These are phyloP conservation scores for Ascochyta lentis DNA, from an alignment of 2,329 filamentous ascomycete species.

Conservation along the genomic window DNA sequence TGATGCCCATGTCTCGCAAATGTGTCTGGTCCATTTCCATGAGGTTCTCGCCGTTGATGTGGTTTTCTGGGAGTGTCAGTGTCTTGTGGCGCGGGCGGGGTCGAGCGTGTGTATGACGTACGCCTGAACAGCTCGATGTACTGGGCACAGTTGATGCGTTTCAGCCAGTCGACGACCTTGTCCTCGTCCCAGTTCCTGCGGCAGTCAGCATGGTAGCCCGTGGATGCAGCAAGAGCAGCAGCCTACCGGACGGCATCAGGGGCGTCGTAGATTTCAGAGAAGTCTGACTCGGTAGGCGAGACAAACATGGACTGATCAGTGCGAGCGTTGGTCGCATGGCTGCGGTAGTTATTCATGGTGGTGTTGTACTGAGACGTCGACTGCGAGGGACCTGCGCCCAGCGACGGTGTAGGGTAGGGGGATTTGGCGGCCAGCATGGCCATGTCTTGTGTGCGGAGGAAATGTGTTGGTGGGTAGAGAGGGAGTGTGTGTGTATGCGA, in stretches of 20 bases:
- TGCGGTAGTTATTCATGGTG: slow-evolving; percentile 45
- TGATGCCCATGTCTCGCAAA: slow-evolving; percentile 96
- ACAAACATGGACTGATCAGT: slow-evolving; percentile 65
- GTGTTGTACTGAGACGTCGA: slow-evolving; percentile 45
- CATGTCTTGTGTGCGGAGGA: slow-evolving; percentile 56
- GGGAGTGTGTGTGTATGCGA: not conserved
- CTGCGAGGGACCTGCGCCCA: slow-evolving; percentile 47
- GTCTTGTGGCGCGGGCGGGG: not conserved
- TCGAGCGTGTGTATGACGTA: slow-evolving; percentile 36
- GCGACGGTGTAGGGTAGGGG: slow-evolving; percentile 66
- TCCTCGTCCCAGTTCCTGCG: slow-evolving; percentile 81
- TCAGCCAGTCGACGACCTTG: slow-evolving; percentile 87
- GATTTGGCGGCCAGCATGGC: slow-evolving; percentile 81
- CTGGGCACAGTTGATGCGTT: slow-evolving; percentile 89
- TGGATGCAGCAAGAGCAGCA: not conserved
- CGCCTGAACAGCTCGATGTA: slow-evolving; percentile 88
- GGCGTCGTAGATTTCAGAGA: slow-evolving; percentile 77
- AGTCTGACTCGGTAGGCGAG: slow-evolving; percentile 91
- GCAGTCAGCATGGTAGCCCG: slow-evolving; percentile 22
- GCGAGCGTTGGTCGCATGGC: slow-evolving; percentile 39
- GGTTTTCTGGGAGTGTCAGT: slow-evolving; percentile 66
- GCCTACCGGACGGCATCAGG: slow-evolving; percentile 64
- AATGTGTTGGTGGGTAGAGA: not conserved
- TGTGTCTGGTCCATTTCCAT: slow-evolving; percentile 97
- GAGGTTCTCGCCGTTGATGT: slow-evolving; percentile 96